Evolutionary conservation across 352 stramenopile species (phyloP).

Genomic region (Pythium sp.): DNA sequence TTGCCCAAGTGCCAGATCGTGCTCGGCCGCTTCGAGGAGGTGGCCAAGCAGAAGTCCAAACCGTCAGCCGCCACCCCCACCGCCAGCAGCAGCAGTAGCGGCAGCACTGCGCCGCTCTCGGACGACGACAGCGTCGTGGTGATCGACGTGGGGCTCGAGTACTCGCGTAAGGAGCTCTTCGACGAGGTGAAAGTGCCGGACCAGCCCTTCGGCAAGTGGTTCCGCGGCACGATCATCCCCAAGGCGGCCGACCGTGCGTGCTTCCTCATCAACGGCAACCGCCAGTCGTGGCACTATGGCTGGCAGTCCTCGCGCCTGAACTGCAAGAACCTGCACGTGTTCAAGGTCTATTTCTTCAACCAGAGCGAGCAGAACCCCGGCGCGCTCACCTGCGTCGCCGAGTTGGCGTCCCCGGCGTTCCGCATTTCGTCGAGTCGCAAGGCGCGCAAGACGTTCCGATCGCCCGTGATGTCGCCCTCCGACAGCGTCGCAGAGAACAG

Average conservation of each 20-base stretch:
- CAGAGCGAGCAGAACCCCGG: slow-evolving; percentile 24
- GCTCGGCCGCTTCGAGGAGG: slow-evolving; percentile 71
- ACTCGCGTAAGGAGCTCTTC: slow-evolving; percentile 57
- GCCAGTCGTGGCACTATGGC: slow-evolving; percentile 85
- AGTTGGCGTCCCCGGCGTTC: slow-evolving; percentile 63
- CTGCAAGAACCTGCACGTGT: slow-evolving; percentile 83
- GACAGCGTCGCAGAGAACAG: slow-evolving; percentile 11
- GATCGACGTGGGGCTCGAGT: slow-evolving; percentile 41
- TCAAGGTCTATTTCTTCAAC: slow-evolving; percentile 71
- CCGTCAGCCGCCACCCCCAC: neutral
- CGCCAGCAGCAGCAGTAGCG: slow-evolving; percentile 12
- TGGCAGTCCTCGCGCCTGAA: slow-evolving; percentile 84
- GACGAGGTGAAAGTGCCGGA: slow-evolving; percentile 76
- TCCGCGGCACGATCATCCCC: slow-evolving; percentile 48
- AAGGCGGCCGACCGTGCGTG: slow-evolving; percentile 28
- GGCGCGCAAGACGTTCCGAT: slow-evolving; percentile 72
- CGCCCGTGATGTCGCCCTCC: slow-evolving; percentile 30
- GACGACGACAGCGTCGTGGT: slow-evolving; percentile 25
- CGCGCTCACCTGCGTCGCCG: slow-evolving; percentile 47
- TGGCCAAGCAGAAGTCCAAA: slow-evolving; percentile 38
- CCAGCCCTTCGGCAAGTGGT: slow-evolving; percentile 75
- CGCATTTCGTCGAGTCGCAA: slow-evolving; percentile 82
- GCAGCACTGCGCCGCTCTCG: neutral
- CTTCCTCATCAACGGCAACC: slow-evolving; percentile 83
- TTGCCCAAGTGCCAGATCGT: slow-evolving; percentile 56